Base-by-base conservation (phyloP, 2,329 filamentous ascomycete species). In the Botryotinia globosa region DNA sequence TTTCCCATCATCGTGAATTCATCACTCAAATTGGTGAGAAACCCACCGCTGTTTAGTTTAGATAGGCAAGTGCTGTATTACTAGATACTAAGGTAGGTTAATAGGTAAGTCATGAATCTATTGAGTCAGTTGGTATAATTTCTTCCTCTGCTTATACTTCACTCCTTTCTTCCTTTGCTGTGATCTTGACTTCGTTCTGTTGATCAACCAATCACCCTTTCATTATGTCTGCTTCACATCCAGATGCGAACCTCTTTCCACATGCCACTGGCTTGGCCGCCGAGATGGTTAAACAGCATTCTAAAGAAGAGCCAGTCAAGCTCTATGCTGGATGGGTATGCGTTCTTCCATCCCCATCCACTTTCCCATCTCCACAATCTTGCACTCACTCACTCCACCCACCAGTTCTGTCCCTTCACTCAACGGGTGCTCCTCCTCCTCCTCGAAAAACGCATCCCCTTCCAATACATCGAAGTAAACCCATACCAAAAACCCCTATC, bases 401-500 rank as follows among this genome's bases (percentile, higher is more conserved):
- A 14, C 39, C 39, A 77, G 74, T 77, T 78, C 56, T 95, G 87
- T 76, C 87, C 87, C 22, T 89, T 88, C 75, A 87, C 93, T 7
- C 92, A 94, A 82, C 87, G 92, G 29, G 85, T 87, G 22, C 94
- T 92, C 90, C 89, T 93, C 74, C 87, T 90, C 1, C 85, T 94
- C 18, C 87, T 90, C 78, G 92, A 94, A 80, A 94, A 94, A 81
- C 82, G 85, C 3, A 91, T 94, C 44, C 87, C 88, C 25, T 91
- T 94, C 80, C 89, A 94, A 82, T 93, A 93, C 80, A 85, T 92
- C 75, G 90, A 93, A 83, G 90, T 94, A 73, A 94, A 94, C 81
- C 92, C 92, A 0, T 94, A 94, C 83, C 84, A 90, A 81, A 94
- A 94, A 78, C 89, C 88, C 0, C 82, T 87, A 5, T 89, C 87